phyloP scores from a whole-genome alignment of 1,139 yeast genomes.

The Yamadazyma kanchanaburiensis region DNA sequence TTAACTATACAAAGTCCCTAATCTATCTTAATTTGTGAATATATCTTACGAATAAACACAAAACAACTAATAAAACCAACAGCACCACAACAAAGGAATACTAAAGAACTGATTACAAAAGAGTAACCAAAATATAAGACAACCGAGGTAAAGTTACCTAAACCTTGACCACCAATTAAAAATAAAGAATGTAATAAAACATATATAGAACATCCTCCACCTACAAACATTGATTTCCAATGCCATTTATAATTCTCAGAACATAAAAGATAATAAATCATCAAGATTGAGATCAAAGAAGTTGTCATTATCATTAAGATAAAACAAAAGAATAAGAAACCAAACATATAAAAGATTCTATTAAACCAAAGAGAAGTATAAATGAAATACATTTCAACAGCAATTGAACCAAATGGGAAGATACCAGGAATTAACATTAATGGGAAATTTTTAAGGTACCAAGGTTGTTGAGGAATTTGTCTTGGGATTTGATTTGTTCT shows the following conservation, averaged over 20 bases:
- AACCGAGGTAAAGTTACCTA: constrained; percentile 75
- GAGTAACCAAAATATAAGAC: constrained; percentile 88
- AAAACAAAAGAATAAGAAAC: constrained; percentile 88
- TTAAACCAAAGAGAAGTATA: constrained; percentile 93
- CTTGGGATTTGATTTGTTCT: constrained; percentile 93
- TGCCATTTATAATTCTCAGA: constrained; percentile 96
- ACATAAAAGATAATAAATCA: constrained; percentile 82
- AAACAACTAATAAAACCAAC: constrained; percentile 79
- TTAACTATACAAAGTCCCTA: constrained; percentile 11
- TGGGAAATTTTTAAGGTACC: constrained; percentile 70
- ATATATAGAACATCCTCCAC: constrained; percentile 87
- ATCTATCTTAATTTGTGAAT: constrained; percentile 84
- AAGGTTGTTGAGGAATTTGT: constrained; percentile 90
- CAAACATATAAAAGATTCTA: constrained; percentile 94
- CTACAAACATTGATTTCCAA: constrained; percentile 86
- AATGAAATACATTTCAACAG: constrained; percentile 88
- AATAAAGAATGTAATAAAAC: constrained; percentile 81
- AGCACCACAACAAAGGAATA: constrained; percentile 84
- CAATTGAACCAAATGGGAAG: constrained; percentile 92
- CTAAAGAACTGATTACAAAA: constrained; percentile 60
- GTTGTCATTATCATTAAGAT: constrained; percentile 80
- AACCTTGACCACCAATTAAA: constrained; percentile 59
- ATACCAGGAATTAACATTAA: constrained; percentile 79
- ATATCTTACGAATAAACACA: constrained; percentile 74
- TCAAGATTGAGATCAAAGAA: constrained; percentile 71